Base-by-base conservation (phyloP, 805 yeast genomes). In the Suhomyces canberraensis region DNA sequence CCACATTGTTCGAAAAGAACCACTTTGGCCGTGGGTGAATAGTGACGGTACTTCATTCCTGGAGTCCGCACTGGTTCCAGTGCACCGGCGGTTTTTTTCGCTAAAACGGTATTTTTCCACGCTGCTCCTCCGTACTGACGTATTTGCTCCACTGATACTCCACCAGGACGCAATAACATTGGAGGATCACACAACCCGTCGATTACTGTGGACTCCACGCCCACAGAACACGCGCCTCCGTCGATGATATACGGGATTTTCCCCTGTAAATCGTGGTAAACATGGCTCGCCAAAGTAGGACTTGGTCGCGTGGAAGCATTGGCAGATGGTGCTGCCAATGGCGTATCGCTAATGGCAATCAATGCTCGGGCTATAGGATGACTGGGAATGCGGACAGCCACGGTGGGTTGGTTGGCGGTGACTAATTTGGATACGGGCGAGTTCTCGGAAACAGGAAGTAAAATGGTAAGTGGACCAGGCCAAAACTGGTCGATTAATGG, bases 241-340 rank as follows among this genome's bases (percentile, higher is more conserved):
- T 93, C 98, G 18, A 93, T 51, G 38, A 93, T 86, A 19, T 80
- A 54, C 0, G 97, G 96, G 11, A 93, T 87, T 42, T 73, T 78
- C 0, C 89, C 91, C 1, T 84, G 53, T 36, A 93, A 60, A 54
- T 93, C 98, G 51, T 79, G 78, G 47, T 64, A 76, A 0, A 93
- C 98, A 56, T 93, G 98, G 8, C 72, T 61, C 0, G 98, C 98
- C 22, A 72, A 52, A 0, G 98, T 93, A 1, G 98, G 96, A 14
- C 95, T 84, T 1, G 98, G 98, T 34, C 88, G 68, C 0, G 98
- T 93, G 1, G 96, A 88, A 1, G 96, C 91, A 60, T 93, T 93
- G 2, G 98, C 98, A 1, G 96, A 87, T 0, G 98, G 98, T 0
- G 98, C 98, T 1, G 98, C 98, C 25, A 93, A 61, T 1, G 98